A percentile compares a stretch with the other conserved stretches of the same genome.
phyloP scores from a whole-genome alignment of 306 rosid genomes.

The Castanea mollissima region DNA sequence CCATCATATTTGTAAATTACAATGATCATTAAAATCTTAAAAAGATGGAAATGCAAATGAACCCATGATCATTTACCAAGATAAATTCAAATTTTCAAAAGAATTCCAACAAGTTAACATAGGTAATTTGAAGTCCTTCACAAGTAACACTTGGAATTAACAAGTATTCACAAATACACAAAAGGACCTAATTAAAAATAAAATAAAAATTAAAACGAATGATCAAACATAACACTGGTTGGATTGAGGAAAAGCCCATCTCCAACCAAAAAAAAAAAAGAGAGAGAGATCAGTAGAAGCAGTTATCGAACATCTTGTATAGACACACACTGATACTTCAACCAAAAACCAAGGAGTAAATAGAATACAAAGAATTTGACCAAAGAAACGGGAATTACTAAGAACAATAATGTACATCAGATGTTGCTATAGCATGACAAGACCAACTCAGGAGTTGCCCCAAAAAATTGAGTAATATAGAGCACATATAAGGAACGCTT shows the following conservation, averaged over 20 bases:
- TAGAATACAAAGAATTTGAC: background rate
- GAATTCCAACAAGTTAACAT: background rate
- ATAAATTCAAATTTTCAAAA: background rate
- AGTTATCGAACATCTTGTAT: background rate
- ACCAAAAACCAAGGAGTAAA: background rate
- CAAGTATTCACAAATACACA: background rate
- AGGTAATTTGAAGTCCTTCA: background rate
- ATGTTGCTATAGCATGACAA: background rate
- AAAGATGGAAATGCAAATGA: too few relatives aligned
- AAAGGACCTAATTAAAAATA: background rate
- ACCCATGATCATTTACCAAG: background rate
- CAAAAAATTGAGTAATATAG: background rate
- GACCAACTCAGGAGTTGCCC: background rate
- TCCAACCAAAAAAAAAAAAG: background rate
- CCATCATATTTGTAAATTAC: too few relatives aligned
- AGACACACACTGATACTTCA: background rate
- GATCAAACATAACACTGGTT: background rate
- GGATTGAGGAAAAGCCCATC: background rate
- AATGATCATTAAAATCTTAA: too few relatives aligned
- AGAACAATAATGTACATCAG: background rate
- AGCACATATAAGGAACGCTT: background rate
- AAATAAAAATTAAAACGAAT: background rate
- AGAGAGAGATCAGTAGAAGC: background rate
- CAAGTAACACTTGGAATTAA: background rate
- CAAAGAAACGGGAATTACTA: background rate